A percentile compares a stretch with the other conserved stretches of the same genome.
Conservation (phyloP, 2,329 filamentous ascomycete species). For the Calonectria naviculata region DNA sequence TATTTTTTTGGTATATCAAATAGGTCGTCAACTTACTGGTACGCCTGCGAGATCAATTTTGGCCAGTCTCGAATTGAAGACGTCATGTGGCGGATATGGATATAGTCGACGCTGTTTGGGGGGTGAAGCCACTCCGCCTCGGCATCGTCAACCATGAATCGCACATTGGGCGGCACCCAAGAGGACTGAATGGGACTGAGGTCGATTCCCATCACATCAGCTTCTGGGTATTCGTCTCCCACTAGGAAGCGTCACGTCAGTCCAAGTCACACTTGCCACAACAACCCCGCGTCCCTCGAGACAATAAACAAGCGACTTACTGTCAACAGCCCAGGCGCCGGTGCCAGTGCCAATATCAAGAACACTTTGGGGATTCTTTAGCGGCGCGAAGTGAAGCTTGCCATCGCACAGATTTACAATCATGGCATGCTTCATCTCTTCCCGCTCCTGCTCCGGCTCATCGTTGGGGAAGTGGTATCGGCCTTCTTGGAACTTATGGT, state of each 20-base stretch:
- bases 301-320: background rate
- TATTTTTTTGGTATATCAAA: background rate
- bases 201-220: slow-evolving; percentile 50
- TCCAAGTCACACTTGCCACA: background rate
- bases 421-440: slow-evolving; percentile 17
- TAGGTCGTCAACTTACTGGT: slow-evolving; percentile 30
- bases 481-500: slow-evolving; percentile 14
- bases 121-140: slow-evolving; percentile 61
- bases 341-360: slow-evolving; percentile 17
- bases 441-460: slow-evolving; percentile 12
- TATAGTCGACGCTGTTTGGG: slow-evolving; percentile 37
- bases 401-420: slow-evolving; percentile 9
- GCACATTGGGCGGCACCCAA: slow-evolving; percentile 65
- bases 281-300: background rate
- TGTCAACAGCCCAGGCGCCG: slow-evolving; percentile 13
- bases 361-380: background rate
- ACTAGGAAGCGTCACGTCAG: background rate
- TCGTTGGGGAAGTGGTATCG: slow-evolving; percentile 17
- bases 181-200: slow-evolving; percentile 55
- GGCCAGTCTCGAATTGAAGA: slow-evolving; percentile 44
- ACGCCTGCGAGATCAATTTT: slow-evolving; percentile 30
- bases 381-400: slow-evolving; percentile 8
- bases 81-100: slow-evolving; percentile 46
- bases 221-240: slow-evolving; percentile 48
- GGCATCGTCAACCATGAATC: slow-evolving; percentile 68